These are phyloP conservation scores for Gentiana straminea DNA, from an alignment of 257 asterid genomes.

Conservation along the genomic window DNA sequence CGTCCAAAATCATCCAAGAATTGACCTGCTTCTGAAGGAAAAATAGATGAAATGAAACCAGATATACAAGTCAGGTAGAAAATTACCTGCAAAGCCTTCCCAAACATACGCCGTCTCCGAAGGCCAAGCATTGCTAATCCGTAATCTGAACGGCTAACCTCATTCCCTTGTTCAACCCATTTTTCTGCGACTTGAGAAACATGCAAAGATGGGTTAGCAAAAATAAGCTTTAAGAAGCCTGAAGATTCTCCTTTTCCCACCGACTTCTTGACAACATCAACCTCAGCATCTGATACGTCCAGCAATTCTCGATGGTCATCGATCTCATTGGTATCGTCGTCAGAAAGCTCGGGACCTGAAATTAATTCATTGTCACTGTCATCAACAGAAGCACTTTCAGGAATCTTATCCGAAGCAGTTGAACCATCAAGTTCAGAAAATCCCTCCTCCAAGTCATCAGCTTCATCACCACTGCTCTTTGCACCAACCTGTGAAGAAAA, in stretches of 20 bases:
- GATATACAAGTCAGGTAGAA: background rate
- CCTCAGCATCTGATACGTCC: constrained; percentile 22
- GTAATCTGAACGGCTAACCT: constrained; percentile 33
- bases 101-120: constrained; percentile 40
- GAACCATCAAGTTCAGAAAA: constrained; percentile 43
- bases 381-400: constrained; percentile 16
- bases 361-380: constrained; percentile 25
- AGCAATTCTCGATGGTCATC: constrained; percentile 21
- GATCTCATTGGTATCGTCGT: constrained; percentile 17
- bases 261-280: constrained; percentile 19
- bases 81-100: constrained; percentile 67
- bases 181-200: constrained; percentile 39
- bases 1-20: no score
- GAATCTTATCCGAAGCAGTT: constrained; percentile 8
- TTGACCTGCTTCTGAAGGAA: no score
- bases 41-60: no score
- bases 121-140: constrained; percentile 28
- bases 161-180: constrained; percentile 64
- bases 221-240: constrained; percentile 38
- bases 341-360: constrained; percentile 41
- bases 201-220: constrained; percentile 26
- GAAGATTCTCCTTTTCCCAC: constrained; percentile 11
- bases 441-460: constrained; percentile 22
- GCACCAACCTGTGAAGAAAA: constrained; percentile 49
- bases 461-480: constrained; percentile 39